phyloP scores from a whole-genome alignment of 1,139 yeast genomes.

The Torulaspora globosa region DNA sequence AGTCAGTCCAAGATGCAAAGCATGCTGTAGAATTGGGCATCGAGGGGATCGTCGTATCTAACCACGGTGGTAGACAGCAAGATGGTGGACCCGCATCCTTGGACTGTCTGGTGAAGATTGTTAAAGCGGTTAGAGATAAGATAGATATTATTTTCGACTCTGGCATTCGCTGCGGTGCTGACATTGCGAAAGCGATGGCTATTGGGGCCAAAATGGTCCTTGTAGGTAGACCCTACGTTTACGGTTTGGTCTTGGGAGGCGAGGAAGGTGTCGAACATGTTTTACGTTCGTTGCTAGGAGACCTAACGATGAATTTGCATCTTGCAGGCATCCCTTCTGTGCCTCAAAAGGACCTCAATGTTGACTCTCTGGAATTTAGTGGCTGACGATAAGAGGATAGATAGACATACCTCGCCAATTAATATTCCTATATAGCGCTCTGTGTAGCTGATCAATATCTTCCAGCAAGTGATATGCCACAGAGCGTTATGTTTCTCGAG shows the following conservation, averaged over 20 bases:
- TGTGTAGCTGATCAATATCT: no score
- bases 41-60: conserved; percentile 58
- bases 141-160: conserved; percentile 46
- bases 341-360: conserved; percentile 23
- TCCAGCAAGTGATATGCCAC: no score
- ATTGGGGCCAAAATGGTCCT: conserved; percentile 72
- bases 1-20: conserved; percentile 52
- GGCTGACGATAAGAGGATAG: not conserved
- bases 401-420: no score
- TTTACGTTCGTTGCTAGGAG: conserved; percentile 41
- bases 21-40: conserved; percentile 52
- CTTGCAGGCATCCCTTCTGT: conserved; percentile 15
- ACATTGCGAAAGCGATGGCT: conserved; percentile 58
- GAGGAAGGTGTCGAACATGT: conserved; percentile 62
- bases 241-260: conserved; percentile 64
- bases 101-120: conserved; percentile 52
- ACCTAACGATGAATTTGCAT: conserved; percentile 46
- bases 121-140: conserved; percentile 41
- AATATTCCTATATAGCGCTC: no score
- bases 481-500: no score
- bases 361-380: conserved; percentile 10
- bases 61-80: conserved; percentile 65
- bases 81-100: conserved; percentile 57
- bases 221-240: conserved; percentile 61
- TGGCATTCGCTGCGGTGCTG: conserved; percentile 58